Conservation (phyloP, 169 alveolate genomes). For the Plasmodium knowlesi region DNA sequence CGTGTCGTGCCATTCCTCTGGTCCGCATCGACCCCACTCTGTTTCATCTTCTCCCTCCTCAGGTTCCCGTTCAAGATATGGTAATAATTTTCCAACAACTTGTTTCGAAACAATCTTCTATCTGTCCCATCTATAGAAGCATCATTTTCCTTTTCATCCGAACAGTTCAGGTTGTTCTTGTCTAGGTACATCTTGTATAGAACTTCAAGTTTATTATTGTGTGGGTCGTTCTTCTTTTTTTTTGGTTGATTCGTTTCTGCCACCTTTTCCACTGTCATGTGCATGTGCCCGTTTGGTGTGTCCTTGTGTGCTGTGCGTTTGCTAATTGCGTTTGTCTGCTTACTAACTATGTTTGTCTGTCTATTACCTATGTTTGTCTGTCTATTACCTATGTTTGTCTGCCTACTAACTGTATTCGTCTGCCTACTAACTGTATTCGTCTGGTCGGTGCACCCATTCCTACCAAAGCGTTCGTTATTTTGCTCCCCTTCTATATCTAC, state of each 20-base stretch:
- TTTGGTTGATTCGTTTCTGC: background rate
- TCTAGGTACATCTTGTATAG: slow-evolving; percentile 25
- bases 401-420: no score
- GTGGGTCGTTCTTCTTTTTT: slow-evolving; percentile 15
- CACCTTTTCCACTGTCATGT: background rate
- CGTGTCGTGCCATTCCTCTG: background rate
- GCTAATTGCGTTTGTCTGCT: no score
- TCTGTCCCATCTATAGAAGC: background rate
- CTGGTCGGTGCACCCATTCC: background rate
- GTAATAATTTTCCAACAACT: slow-evolving; percentile 30
- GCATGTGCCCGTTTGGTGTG: background rate
- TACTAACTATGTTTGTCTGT: background rate
- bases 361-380: no score
- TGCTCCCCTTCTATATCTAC: background rate
- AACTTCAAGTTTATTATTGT: slow-evolving; percentile 14
- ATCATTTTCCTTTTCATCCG: background rate
- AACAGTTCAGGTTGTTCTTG: background rate
- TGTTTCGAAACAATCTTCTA: background rate
- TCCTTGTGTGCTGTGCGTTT: background rate
- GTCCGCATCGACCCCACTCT: background rate
- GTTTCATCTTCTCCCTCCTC: background rate
- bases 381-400: background rate
- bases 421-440: background rate
- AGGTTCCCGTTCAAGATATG: slow-evolving; percentile 19
- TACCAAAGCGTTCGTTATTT: background rate